A percentile compares a stretch with the other conserved stretches of the same genome.
Conservation (phyloP, 495 filamentous ascomycete genomes). For the Ascodesmis nigricans region DNA sequence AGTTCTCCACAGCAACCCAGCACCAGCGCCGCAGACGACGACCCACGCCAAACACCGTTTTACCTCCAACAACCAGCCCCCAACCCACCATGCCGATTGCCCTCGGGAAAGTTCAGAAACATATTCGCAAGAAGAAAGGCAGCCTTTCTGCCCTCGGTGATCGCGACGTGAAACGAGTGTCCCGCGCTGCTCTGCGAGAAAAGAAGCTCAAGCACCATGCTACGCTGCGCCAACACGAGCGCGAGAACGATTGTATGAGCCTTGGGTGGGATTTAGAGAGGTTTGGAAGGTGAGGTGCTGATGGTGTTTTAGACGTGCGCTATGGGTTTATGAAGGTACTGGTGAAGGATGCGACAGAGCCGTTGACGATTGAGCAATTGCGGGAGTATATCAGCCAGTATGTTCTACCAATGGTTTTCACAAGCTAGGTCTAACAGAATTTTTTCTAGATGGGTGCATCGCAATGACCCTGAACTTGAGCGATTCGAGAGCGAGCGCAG, state of each 20-base stretch:
- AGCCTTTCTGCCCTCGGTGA: slow-evolving; percentile 13
- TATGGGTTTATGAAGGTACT: slow-evolving; percentile 18
- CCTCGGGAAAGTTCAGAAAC: slow-evolving; percentile 17
- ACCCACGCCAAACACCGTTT: too few species aligned
- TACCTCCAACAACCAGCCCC: too few species aligned
- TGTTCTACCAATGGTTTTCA: neutral
- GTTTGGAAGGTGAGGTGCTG: neutral
- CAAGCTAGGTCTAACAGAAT: neutral
- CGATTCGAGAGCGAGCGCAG: slow-evolving; percentile 52
- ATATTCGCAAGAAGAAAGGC: slow-evolving; percentile 18
- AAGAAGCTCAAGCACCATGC: slow-evolving; percentile 12
- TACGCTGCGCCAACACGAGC: slow-evolving; percentile 6
- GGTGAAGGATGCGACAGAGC: slow-evolving; percentile 11
- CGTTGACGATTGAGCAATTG: slow-evolving; percentile 7
- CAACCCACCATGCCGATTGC: slow-evolving; percentile 7
- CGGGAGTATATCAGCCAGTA: slow-evolving; percentile 14
- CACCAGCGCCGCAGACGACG: too few species aligned
- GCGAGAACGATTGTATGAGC: slow-evolving; percentile 12
- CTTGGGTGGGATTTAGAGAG: neutral
- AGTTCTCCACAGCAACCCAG: too few species aligned
- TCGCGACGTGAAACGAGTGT: slow-evolving; percentile 18
- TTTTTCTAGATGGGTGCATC: slow-evolving; percentile 44
- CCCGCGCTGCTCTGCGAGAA: slow-evolving; percentile 16
- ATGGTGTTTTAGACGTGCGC: slow-evolving; percentile 12
- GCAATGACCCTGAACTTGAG: slow-evolving; percentile 53